Evolutionary conservation across 2,329 filamentous ascomycete species (phyloP), one percentile per base, ranked within the genome.

Genomic region (Penicillium sp.): DNA sequence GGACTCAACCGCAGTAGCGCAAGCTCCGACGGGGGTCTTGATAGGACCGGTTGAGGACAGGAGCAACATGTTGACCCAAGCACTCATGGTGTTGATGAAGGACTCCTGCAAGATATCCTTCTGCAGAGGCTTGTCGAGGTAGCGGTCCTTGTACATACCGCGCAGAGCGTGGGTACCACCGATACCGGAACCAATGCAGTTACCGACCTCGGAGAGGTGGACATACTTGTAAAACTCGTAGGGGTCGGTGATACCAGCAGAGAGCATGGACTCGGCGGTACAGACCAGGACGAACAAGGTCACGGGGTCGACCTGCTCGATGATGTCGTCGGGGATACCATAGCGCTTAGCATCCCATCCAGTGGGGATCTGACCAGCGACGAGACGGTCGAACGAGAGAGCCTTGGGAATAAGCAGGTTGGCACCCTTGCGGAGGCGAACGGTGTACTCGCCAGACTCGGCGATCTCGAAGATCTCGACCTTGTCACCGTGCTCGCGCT

Each of bases 171-270:
- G 87, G 62, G 92, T 90, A 80, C 95, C 96, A 85, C 95, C 95
- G 83, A 99, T 96, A 84, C 96, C 95, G 35, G 96, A 99, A 78
- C 95, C 95, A 68, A 99, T 88, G 75, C 94, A 98, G 85, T 99
- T 99, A 77, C 95, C 95, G 54, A 99, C 91, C 75, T 99, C 91
- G 7, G 95, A 98, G 62, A 99, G 88, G 78, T 99, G 95, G 64
- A 99, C 93, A 72, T 99, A 99, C 83, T 98, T 93, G 86, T 99
- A 99, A 82, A 99, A 98, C 81, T 99, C 95, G 75, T 98, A 99
- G 20, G 95, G 96, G 75, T 99, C 96, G 28, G 95, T 98, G 76
- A 99, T 94, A 88, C 95, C 95, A 63, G 91, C 90, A 34, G 92
- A 90, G 54, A 99, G 84, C 7, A 99, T 88, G 60, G 93, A 88